These are phyloP conservation scores for Ligustrum vulgare DNA, from an alignment of 257 asterid genomes.

Conservation along the genomic window DNA sequence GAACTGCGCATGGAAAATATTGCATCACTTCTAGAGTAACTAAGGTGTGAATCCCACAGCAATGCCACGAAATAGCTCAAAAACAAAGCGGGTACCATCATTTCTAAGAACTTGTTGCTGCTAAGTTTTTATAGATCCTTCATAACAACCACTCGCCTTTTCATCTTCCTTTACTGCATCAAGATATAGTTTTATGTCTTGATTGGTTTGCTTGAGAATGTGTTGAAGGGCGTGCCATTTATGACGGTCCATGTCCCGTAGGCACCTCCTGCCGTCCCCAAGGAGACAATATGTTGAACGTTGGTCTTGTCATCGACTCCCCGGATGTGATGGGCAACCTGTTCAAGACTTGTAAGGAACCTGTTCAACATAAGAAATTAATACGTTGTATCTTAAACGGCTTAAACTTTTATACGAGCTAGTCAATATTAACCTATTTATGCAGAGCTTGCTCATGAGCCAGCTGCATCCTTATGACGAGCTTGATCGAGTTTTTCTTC, in stretches of 20 bases:
- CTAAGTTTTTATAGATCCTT: conserved; percentile 52
- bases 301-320: conserved; percentile 70
- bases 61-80: conserved; percentile 74
- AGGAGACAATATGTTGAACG: conserved; percentile 71
- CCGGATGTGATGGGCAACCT: conserved; percentile 63
- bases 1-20: conserved; percentile 65
- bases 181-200: conserved; percentile 47
- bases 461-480: conserved; percentile 49
- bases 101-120: conserved; percentile 72
- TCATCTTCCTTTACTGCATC: conserved; percentile 63
- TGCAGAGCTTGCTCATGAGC: conserved; percentile 63
- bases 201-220: conserved; percentile 55
- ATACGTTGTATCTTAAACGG: too few relatives aligned
- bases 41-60: conserved; percentile 61
- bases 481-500: conserved; percentile 66
- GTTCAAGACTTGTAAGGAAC: background rate
- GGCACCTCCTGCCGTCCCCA: conserved; percentile 66
- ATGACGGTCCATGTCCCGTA: conserved; percentile 73
- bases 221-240: conserved; percentile 75
- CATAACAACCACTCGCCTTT: conserved; percentile 61
- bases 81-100: conserved; percentile 80
- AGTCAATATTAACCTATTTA: conserved; percentile 33
- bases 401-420: too few relatives aligned
- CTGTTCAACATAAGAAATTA: too few relatives aligned
- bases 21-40: conserved; percentile 75